Conservation (phyloP, 192 early-diverging fungal genomes). For the Coemansia sp. region DNA sequence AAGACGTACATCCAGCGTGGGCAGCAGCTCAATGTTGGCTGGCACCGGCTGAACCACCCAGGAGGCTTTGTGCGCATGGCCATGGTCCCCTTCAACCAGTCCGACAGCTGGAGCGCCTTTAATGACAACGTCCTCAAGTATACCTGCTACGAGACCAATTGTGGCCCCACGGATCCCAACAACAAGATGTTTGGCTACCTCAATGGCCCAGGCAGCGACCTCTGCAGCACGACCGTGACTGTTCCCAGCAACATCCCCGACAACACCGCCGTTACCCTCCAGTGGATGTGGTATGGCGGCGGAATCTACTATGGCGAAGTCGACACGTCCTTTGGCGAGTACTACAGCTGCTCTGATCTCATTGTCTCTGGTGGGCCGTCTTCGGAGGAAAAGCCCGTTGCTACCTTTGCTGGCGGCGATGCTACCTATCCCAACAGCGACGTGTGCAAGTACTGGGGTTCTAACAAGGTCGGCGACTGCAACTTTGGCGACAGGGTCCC, state of each 20-base stretch:
- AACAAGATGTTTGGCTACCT: slow-evolving; percentile 48
- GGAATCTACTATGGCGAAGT: slow-evolving; percentile 58
- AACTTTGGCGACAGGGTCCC: slow-evolving; percentile 55
- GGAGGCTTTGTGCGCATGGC: slow-evolving; percentile 62
- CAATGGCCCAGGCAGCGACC: slow-evolving; percentile 54
- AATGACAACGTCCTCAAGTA: slow-evolving; percentile 55
- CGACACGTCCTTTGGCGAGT: slow-evolving; percentile 60
- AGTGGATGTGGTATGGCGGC: slow-evolving; percentile 65
- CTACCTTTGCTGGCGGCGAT: slow-evolving; percentile 55
- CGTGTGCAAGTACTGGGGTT: slow-evolving; percentile 65
- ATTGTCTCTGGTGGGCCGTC: slow-evolving; percentile 53
- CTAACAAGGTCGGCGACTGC: slow-evolving; percentile 59
- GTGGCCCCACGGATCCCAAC: slow-evolving; percentile 45
- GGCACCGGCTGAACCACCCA: slow-evolving; percentile 61
- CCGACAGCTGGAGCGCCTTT: slow-evolving; percentile 59
- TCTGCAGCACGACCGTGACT: slow-evolving; percentile 54
- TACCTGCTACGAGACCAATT: slow-evolving; percentile 61
- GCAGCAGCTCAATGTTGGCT: slow-evolving; percentile 51
- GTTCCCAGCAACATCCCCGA: slow-evolving; percentile 56
- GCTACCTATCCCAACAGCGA: slow-evolving; percentile 54
- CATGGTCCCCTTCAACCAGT: slow-evolving; percentile 59
- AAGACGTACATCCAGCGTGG: slow-evolving; percentile 57
- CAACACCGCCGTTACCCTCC: slow-evolving; percentile 54
- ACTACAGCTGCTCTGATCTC: slow-evolving; percentile 58
- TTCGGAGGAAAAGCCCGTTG: slow-evolving; percentile 18